Evolutionary conservation across 2,329 filamentous ascomycete genomes (phyloP), one percentile per base, ranked within the genome.

Genomic region (Paracoccidioides brasiliensis): DNA sequence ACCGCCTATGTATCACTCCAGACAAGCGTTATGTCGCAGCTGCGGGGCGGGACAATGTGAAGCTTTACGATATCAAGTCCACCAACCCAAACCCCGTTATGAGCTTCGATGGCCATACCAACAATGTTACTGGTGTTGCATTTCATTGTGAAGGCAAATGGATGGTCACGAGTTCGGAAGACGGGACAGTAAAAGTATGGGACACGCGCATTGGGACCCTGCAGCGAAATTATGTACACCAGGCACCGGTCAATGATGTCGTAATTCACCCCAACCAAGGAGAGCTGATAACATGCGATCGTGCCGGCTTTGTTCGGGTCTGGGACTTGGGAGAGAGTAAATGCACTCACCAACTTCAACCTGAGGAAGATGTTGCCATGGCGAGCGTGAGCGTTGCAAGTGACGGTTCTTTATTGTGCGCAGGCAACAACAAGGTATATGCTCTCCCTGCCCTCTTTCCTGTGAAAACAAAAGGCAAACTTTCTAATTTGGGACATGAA

Each of bases 191-290:
- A 67, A 95, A 95, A 77, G 95, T 96, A 60, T 96, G 90, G 90
- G 91, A 96, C 69, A 95, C 90, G 4, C 78, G 90, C 49, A 87
- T 80, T 10, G 91, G 88, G 48, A 84, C 80, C 56, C 83, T 97
- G 55, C 93, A 98, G 73, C 82, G 93, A 55, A 95, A 91, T 72
- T 98, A 98, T 70, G 85, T 81, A 62, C 93, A 98, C 69, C 87
- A 86, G 54, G 85, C 83, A 38, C 84, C 93, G 0, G 93, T 91
- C 53, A 98, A 96, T 67, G 93, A 98, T 70, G 93, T 98, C 7
- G 93, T 97, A n/a, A 98, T 98, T 56, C 93, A 98, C 70, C 93
- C 93, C 0, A 98, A 98, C 68, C 93, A 98, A 74, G 93, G 91
- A 58, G 93, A 98, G 75, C 85, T 98, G 59, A 95, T 98, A 66